Base-by-base conservation (phyloP, 2,329 filamentous ascomycete genomes). In the Penicillium aurantiogriseum region DNA sequence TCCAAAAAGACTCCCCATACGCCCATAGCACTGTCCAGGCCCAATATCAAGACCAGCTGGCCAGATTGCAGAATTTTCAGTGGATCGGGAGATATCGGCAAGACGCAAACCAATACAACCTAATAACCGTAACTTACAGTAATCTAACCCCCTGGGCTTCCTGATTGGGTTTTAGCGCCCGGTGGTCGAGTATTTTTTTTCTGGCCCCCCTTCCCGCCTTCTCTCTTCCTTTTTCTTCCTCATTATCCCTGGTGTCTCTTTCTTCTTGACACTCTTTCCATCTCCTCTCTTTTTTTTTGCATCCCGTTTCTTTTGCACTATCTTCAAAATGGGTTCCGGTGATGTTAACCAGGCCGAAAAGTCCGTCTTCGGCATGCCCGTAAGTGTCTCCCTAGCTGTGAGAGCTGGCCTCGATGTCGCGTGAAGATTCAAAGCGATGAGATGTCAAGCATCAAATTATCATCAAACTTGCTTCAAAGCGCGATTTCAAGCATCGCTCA, bases 341-440 rank as follows among this genome's bases (percentile, higher is more conserved):
- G 79, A 80, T 21, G 78, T 79, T 68, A 71, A 69, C 66, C 80
- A 83, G 73, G 67, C 63, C 61, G 79, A 83, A 27, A 83, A 84
- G 80, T 76, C 78, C 72, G 73, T 83, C 68, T 72, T 84, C 73
- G 83, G 82, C 70, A 76, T 79, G 73, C 77, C 77, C 68, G 77
- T 79, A 75, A 77, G 77, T 77, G 59, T 59, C 46, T 43, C 13
- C 48, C 17, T 42, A 2, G 11, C 21, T 19, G 27, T 45, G 49
- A 51, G 21, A 51, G 39, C 50, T 45, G 39, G 29, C 39, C 21
- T 46, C 11, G 39, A 46, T 11, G 50, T 52, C 39, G 29, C 50
- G 52, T 48, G 23, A 50, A 42, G 38, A 40, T 27, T 31, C 13
- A 33, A 35, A 36, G 9, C 31, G 35, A 25, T 49, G 51, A 23